Evolutionary conservation across 805 yeast genomes (phyloP).

Genomic region (Alloascoidea africana): DNA sequence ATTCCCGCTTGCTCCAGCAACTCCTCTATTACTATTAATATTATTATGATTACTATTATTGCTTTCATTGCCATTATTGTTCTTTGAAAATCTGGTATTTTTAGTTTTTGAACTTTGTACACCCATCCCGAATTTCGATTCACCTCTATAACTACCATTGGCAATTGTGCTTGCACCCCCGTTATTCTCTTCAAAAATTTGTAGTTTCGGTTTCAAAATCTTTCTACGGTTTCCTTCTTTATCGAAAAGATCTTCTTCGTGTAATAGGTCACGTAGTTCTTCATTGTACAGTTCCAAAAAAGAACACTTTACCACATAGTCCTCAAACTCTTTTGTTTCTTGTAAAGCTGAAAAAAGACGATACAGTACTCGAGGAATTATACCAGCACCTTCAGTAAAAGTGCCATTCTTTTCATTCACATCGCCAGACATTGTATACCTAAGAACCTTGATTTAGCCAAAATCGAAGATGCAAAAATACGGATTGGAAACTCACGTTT

Average conservation of each 20-base stretch:
- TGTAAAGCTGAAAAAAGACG: slow-evolving; percentile 35
- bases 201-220: slow-evolving; percentile 20
- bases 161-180: slow-evolving; percentile 37
- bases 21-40: too few relatives aligned
- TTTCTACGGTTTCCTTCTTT: slow-evolving; percentile 27
- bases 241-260: slow-evolving; percentile 11
- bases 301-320: slow-evolving; percentile 58
- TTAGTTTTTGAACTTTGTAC: slow-evolving; percentile 8
- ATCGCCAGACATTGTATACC: slow-evolving; percentile 16
- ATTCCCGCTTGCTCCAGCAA: slow-evolving; percentile 16
- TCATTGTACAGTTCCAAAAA: slow-evolving; percentile 83
- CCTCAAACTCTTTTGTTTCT: slow-evolving; percentile 22
- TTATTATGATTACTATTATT: too few relatives aligned
- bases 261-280: slow-evolving; percentile 60
- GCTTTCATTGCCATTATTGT: not conserved
- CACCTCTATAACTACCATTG: slow-evolving; percentile 15
- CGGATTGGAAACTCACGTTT: slow-evolving; percentile 26
- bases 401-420: slow-evolving; percentile 10
- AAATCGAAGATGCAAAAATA: too few relatives aligned
- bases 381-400: slow-evolving; percentile 35
- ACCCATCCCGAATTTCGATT: not conserved
- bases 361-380: slow-evolving; percentile 44
- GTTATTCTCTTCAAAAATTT: slow-evolving; percentile 40
- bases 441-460: too few relatives aligned
- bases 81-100: slow-evolving; percentile 13